Evolutionary conservation across 2,329 filamentous ascomycete genomes (phyloP).

Genomic region (Hypomyces rosellus): DNA sequence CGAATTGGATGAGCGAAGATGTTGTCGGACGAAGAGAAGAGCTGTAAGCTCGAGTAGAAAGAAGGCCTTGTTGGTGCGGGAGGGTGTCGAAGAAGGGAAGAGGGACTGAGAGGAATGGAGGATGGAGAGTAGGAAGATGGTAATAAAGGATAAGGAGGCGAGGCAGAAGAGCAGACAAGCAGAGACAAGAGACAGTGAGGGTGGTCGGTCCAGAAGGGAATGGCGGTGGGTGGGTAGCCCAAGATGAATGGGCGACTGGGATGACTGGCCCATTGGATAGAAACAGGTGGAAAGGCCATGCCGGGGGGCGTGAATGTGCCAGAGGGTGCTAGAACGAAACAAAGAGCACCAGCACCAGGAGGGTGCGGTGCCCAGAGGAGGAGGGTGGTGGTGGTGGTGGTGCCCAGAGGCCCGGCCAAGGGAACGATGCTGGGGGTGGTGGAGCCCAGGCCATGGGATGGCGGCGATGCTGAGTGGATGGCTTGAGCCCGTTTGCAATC

Average conservation of each 20-base stretch:
- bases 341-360: constrained; percentile 5
- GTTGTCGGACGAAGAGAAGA: constrained; percentile 17
- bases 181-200: neutral
- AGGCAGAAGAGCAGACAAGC: constrained; percentile 1
- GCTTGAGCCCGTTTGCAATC: too few relatives aligned
- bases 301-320: constrained; percentile 14
- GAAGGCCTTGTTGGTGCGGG: constrained; percentile 26
- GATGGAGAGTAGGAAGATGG: constrained; percentile 16
- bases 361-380: constrained; percentile 6
- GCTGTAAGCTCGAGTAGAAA: constrained; percentile 31
- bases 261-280: constrained; percentile 20
- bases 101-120: constrained; percentile 28
- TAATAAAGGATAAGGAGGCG: constrained; percentile 19
- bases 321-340: neutral
- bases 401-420: neutral
- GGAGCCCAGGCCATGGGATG: neutral
- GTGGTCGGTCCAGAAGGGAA: constrained; percentile 16
- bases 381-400: constrained; percentile 6
- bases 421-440: constrained; percentile 3
- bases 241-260: neutral
- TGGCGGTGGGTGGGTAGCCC: constrained; percentile 21
- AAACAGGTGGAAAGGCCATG: constrained; percentile 27
- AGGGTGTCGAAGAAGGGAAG: constrained; percentile 24
- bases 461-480: too few relatives aligned
- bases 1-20: constrained; percentile 15